Evolutionary conservation across 768 basidiomycete genomes (phyloP).

Genomic region (Boletus reticulatus): DNA sequence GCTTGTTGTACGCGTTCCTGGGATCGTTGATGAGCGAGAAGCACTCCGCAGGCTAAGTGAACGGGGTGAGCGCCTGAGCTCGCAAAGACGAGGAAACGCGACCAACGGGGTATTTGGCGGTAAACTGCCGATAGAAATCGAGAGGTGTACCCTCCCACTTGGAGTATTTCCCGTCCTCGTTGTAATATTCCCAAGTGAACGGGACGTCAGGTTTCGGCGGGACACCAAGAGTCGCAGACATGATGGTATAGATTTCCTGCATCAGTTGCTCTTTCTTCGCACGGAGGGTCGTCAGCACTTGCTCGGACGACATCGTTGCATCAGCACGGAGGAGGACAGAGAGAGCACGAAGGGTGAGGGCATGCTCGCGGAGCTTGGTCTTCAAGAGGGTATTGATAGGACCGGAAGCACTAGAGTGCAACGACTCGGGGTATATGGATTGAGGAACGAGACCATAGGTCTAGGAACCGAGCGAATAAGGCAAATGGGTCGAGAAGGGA

Average conservation of each 20-base stretch:
- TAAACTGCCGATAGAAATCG: slow-evolving; percentile 74
- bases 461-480: slow-evolving; percentile 35
- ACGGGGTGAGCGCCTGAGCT: background rate
- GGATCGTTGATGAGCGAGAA: slow-evolving; percentile 98
- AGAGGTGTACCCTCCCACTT: slow-evolving; percentile 79
- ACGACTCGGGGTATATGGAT: slow-evolving; percentile 77
- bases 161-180: slow-evolving; percentile 69
- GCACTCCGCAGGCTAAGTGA: slow-evolving; percentile 57
- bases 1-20: slow-evolving; percentile 73
- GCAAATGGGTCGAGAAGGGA: slow-evolving; percentile 1
- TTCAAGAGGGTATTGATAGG: slow-evolving; percentile 80
- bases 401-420: slow-evolving; percentile 70
- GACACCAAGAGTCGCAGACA: slow-evolving; percentile 84
- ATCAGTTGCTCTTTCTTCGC: slow-evolving; percentile 84
- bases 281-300: slow-evolving; percentile 55
- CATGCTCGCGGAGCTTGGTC: slow-evolving; percentile 89
- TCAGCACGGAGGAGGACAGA: slow-evolving; percentile 51
- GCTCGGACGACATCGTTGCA: slow-evolving; percentile 42
- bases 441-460: slow-evolving; percentile 90
- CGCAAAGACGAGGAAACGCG: background rate
- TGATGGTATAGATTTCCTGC: slow-evolving; percentile 78
- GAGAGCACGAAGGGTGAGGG: slow-evolving; percentile 72
- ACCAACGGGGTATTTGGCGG: slow-evolving; percentile 53
- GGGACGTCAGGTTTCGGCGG: slow-evolving; percentile 70
- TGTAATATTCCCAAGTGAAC: slow-evolving; percentile 90